Evolutionary conservation across 768 basidiomycete genomes (phyloP), one percentile per base, ranked within the genome.

Genomic region (Serendipita indica): DNA sequence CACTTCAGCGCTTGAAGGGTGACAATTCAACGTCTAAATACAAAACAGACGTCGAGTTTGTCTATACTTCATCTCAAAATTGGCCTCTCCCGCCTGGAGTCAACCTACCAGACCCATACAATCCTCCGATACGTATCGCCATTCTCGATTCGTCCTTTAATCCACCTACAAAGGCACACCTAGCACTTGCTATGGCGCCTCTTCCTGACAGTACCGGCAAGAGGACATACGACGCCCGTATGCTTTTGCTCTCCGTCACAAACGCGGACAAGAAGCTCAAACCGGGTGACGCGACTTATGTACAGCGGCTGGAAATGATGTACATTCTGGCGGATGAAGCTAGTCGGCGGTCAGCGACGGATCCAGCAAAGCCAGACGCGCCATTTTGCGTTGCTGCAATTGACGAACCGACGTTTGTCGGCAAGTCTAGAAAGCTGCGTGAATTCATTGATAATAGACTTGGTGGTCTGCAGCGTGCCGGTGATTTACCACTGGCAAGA

Each of bases 61-160:
- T 54, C 6, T 54, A 54, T n/a, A 54, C 30, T 10, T 27, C 49
- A 7, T 4, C 20, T 20, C 22, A 18, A 4, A 14, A 32, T 7
- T 54, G 49, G 49, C 49, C 49, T 3, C 10, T 54, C 41, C 41
- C 6, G 27, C 18, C 6, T n/a, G 18, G 25, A 20, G 20, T 32
- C 20, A 27, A 20, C 49, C 49, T 32, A 18, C 1, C 33, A 3
- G 7, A 63, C 58, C 54, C 49, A 16, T 59, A 61, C 14, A n/a
- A 37, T 25, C 57, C 33, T 30, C 66, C 68, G 2, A 66, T 82
- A 33, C 76, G 74, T 57, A 76, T 93, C 46, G 77, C 84, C 2
- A 73, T 93, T n/a, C 76, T 96, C 35, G 93, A 96, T 65, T 84
- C 90, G 1, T 92, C 89, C 1, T 97, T 89, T 72, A 94, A 97